Evolutionary conservation across 2,329 filamentous ascomycete species (phyloP), one percentile per base, ranked within the genome.

Genomic region (Aspergillus piperis): DNA sequence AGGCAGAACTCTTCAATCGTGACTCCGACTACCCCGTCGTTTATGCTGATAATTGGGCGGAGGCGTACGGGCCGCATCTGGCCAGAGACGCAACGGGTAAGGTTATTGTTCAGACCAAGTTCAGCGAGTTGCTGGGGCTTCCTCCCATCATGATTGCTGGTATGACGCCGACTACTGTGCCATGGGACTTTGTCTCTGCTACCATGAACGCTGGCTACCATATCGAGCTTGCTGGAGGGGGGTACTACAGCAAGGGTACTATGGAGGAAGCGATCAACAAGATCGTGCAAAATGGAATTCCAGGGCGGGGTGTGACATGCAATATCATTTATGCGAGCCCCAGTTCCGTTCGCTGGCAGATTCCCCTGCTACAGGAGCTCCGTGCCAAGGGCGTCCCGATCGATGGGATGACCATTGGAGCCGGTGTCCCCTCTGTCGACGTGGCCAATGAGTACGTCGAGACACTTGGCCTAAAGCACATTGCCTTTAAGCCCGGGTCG

Each of bases 291-390:
- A 38, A 39, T 3, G 52, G 50, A 8, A 13, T 30, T 6, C 32
- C 44, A 2, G 49, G 52, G 25, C 57, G 30, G 15, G 41, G 49
- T 2, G 50, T 59, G 3, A 59, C 57, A 8, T 59, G 57, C 19
- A 59, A 59, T 19, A 52, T 59, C 39, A 59, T 59, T 21, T 59
- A 59, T 21, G 57, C 57, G 7, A 48, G 47, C 17, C 57, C 57
- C 6, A 53, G 48, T 1, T 48, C 57, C 3, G 38, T 59, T 1
- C 17, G 30, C 1, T 59, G 57, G 57, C 57, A 59, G 41, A 59
- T 59, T 4, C 17, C 47, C 3, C 13, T 59, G 17, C 19, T 59
- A 8, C 39, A 25, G 13, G 30, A 54, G 21, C 57, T 59, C 4
- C 51, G 51, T 25, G 8, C 51, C 6, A 27, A 23, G 8, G 51